Percentiles rank a stretch among this genome's conserved stretches.
These are phyloP conservation scores for Thalassiosira pacifica DNA, from an alignment of 352 stramenopile species.

Conservation along the genomic window DNA sequence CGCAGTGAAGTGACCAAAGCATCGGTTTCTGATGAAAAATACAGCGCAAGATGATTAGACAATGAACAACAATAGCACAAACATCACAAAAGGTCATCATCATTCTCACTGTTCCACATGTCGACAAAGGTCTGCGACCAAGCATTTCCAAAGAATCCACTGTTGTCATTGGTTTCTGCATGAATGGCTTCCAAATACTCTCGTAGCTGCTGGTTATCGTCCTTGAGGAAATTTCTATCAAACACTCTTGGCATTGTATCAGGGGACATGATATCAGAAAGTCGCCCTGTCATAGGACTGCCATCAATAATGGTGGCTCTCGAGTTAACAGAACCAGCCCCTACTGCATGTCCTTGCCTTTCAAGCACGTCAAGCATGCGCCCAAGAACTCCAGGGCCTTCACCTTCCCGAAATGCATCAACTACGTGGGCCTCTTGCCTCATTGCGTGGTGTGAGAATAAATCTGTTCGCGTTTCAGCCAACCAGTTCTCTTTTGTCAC, in stretches of 20 bases:
- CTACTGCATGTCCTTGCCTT: conserved; percentile 60
- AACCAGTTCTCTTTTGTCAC: conserved; percentile 71
- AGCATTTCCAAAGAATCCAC: conserved; percentile 64
- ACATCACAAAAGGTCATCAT: neutral
- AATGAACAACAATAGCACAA: conserved; percentile 11
- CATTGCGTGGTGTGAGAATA: conserved; percentile 82
- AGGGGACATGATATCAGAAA: conserved; percentile 61
- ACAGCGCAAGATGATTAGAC: neutral
- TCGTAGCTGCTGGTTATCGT: conserved; percentile 54
- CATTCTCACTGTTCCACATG: conserved; percentile 55
- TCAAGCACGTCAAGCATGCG: conserved; percentile 72
- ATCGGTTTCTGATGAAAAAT: conserved; percentile 65
- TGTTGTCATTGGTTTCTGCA: conserved; percentile 57
- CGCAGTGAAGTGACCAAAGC: conserved; percentile 51
- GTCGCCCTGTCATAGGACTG: conserved; percentile 55
- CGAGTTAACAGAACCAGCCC: conserved; percentile 51
- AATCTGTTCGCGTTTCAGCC: conserved; percentile 64
- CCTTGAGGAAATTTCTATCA: conserved; percentile 67
- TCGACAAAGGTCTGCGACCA: conserved; percentile 70
- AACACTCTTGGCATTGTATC: conserved; percentile 54
- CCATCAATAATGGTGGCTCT: conserved; percentile 67
- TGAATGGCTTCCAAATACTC: conserved; percentile 60
- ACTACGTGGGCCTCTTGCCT: conserved; percentile 62
- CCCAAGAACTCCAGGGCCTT: conserved; percentile 67
- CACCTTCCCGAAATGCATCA: conserved; percentile 72